These are phyloP conservation scores for Tripidium arundinaceum DNA, from an alignment of 202 grass and related monocot species.

Conservation along the genomic window DNA sequence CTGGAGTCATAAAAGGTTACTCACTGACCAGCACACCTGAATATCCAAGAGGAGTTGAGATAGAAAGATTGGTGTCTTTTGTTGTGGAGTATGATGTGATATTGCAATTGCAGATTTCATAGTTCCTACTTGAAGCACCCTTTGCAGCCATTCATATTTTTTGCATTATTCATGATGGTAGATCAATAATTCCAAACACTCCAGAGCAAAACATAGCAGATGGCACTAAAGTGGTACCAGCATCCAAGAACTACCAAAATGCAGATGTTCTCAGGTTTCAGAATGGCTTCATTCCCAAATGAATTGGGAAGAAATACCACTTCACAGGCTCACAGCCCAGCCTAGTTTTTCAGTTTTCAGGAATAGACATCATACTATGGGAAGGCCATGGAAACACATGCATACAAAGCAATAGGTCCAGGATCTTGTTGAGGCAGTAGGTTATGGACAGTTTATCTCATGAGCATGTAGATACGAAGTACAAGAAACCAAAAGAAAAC, in stretches of 20 bases:
- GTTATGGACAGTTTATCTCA: background rate
- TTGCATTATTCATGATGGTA: background rate
- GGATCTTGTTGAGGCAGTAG: background rate
- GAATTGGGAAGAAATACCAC: background rate
- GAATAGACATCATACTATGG: slow-evolving; percentile 16
- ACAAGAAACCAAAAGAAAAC: slow-evolving; percentile 9
- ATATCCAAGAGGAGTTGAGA: background rate
- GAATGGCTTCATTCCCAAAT: background rate
- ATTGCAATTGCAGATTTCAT: background rate
- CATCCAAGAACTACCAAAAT: background rate
- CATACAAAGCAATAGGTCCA: slow-evolving; percentile 14
- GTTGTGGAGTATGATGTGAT: slow-evolving; percentile 3
- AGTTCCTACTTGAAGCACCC: background rate
- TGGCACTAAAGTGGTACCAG: background rate
- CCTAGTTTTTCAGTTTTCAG: background rate
- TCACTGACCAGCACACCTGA: background rate
- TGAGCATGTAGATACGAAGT: background rate
- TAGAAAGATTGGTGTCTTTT: background rate
- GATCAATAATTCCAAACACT: background rate
- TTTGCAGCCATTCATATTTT: background rate
- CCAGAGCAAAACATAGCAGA: background rate
- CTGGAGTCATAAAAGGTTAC: background rate
- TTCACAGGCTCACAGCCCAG: background rate
- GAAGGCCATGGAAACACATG: background rate
- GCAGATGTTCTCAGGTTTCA: slow-evolving; percentile 7